phyloP scores from a whole-genome alignment of 208 protist species.

The Trypanosoma mega region DNA sequence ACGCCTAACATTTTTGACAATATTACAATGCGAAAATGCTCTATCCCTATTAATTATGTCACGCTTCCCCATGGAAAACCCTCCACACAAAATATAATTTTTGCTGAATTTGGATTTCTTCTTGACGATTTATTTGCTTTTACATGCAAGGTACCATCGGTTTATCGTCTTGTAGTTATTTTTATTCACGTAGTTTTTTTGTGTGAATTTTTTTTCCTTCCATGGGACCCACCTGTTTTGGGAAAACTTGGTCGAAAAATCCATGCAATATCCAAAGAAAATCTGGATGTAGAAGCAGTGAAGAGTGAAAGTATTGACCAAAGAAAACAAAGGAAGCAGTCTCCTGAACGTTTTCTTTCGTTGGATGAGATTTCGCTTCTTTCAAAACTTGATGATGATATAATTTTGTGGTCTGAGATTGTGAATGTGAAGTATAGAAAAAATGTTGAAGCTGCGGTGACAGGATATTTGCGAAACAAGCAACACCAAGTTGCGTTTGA shows the following conservation, averaged over 20 bases:
- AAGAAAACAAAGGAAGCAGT: background rate
- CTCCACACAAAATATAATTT: constrained; percentile 26
- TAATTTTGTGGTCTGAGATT: constrained; percentile 46
- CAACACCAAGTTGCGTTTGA: constrained; percentile 26
- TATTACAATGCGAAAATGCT: constrained; percentile 68
- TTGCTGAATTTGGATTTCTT: constrained; percentile 56
- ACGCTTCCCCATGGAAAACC: constrained; percentile 17
- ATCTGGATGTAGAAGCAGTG: constrained; percentile 1
- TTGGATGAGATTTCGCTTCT: constrained; percentile 35
- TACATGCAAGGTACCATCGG: constrained; percentile 63
- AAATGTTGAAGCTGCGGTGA: constrained; percentile 28
- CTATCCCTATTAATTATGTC: constrained; percentile 58
- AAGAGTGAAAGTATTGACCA: background rate
- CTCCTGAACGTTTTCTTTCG: constrained; percentile 14
- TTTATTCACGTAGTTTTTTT: constrained; percentile 57
- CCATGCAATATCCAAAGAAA: constrained; percentile 6
- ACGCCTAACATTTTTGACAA: constrained; percentile 84
- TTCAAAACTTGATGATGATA: constrained; percentile 49
- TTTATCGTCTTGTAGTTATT: constrained; percentile 63
- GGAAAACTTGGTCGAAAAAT: background rate
- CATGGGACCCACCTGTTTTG: constrained; percentile 61
- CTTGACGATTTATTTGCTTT: constrained; percentile 86
- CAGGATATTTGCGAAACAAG: constrained; percentile 20
- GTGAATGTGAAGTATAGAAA: constrained; percentile 54
- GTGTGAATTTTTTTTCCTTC: constrained; percentile 54